A percentile compares a stretch with the other conserved stretches of the same genome.
phyloP scores from a whole-genome alignment of 176 grass and related monocot genomes.

The Cenchrus americanus region DNA sequence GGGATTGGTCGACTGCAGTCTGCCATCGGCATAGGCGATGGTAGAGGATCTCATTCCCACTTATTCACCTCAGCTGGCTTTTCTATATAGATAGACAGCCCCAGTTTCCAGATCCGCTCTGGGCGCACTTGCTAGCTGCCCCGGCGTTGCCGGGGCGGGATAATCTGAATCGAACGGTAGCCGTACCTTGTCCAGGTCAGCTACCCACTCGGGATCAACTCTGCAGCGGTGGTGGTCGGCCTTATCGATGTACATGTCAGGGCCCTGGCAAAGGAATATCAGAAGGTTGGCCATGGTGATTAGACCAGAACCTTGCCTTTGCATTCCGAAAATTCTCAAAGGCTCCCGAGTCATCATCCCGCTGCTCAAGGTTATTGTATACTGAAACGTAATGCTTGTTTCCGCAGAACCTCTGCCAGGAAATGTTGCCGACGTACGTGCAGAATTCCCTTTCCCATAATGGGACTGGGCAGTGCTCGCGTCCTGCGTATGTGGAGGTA shows the following conservation, averaged over 20 bases:
- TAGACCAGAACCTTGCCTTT: slow-evolving; percentile 49
- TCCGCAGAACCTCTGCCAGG: slow-evolving; percentile 54
- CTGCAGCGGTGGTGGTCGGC: slow-evolving; percentile 30
- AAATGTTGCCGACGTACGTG: slow-evolving; percentile 45
- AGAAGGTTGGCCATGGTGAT: slow-evolving; percentile 49
- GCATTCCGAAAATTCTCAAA: slow-evolving; percentile 54
- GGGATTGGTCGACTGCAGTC: too few relatives aligned
- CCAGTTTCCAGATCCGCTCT: slow-evolving; percentile 45
- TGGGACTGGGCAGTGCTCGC: slow-evolving; percentile 23
- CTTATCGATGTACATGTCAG: slow-evolving; percentile 49
- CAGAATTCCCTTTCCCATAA: slow-evolving; percentile 68
- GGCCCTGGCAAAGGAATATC: slow-evolving; percentile 43
- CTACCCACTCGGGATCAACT: slow-evolving; percentile 43
- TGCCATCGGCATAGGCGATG: too few relatives aligned
- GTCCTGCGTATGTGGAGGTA: slow-evolving; percentile 17
- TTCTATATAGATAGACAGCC: slow-evolving; percentile 43
- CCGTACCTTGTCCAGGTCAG: slow-evolving; percentile 28
- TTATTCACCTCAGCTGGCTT: slow-evolving; percentile 30
- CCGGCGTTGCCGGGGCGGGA: background rate
- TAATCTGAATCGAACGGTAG: slow-evolving; percentile 28
- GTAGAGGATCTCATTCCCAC: too few relatives aligned
- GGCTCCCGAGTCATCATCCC: slow-evolving; percentile 52
- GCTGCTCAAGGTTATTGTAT: slow-evolving; percentile 37
- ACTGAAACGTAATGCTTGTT: slow-evolving; percentile 45
- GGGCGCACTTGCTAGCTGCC: background rate